These are phyloP conservation scores for Apophysomyces ossiformis DNA, from an alignment of 371 early-diverging fungal genomes.

Conservation along the genomic window DNA sequence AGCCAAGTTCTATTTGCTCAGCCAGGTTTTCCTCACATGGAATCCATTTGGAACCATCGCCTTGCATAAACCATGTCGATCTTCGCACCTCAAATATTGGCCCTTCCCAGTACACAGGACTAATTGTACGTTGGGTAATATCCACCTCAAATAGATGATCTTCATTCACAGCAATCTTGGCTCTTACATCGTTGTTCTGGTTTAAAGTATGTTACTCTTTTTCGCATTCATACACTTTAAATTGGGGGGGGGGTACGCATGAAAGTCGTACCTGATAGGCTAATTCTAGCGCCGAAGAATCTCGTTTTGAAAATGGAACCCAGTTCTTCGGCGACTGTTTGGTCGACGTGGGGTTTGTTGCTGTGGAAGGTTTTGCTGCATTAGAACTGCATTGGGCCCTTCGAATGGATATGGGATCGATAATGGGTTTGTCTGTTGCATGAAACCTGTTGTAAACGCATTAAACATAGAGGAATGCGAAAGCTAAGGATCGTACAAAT, in stretches of 20 bases:
- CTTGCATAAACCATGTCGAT: slow-evolving; percentile 81
- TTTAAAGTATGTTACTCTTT: neutral
- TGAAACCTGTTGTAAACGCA: slow-evolving; percentile 22
- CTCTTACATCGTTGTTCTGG: slow-evolving; percentile 39
- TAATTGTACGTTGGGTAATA: slow-evolving; percentile 68
- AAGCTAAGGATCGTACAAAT: no score
- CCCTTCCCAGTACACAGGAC: slow-evolving; percentile 86
- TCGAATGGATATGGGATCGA: slow-evolving; percentile 26
- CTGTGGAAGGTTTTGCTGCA: neutral
- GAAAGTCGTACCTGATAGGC: slow-evolving; percentile 49
- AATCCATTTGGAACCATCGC: slow-evolving; percentile 64
- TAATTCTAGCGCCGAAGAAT: slow-evolving; percentile 61
- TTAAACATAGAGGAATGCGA: neutral
- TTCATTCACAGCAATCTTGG: slow-evolving; percentile 66
- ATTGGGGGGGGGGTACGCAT: neutral
- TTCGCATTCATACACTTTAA: neutral
- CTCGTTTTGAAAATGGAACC: slow-evolving; percentile 65
- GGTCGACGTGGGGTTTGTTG: slow-evolving; percentile 6
- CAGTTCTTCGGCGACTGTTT: slow-evolving; percentile 47
- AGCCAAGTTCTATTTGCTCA: slow-evolving; percentile 83
- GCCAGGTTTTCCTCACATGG: slow-evolving; percentile 84
- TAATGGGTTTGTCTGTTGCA: slow-evolving; percentile 25
- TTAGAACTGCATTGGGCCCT: slow-evolving; percentile 10
- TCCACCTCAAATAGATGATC: slow-evolving; percentile 82
- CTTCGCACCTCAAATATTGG: slow-evolving; percentile 80